Percentiles rank a stretch among this genome's conserved stretches.
These are phyloP conservation scores for Dipteronia dyeriana DNA, from an alignment of 345 rosid species.

Conservation along the genomic window DNA sequence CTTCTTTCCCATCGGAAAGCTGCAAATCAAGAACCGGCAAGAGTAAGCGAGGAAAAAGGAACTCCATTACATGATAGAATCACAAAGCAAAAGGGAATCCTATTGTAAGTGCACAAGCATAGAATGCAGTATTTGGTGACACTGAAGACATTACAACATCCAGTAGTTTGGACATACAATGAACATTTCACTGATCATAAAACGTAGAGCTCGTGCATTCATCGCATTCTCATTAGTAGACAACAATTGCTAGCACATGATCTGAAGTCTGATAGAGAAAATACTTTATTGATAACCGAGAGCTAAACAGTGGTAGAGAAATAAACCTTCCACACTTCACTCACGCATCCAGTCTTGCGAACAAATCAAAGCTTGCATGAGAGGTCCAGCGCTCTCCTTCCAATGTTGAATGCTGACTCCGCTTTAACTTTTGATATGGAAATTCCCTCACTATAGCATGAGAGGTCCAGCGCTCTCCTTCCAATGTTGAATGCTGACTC, in stretches of 20 bases:
- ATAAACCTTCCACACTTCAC: slow-evolving; percentile 33
- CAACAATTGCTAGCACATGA: slow-evolving; percentile 11
- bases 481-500: slow-evolving; percentile 41
- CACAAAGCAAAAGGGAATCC: background rate
- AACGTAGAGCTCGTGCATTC: background rate
- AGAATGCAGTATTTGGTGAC: background rate
- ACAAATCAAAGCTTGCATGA: slow-evolving; percentile 80
- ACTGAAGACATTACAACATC: background rate
- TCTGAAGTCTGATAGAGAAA: background rate
- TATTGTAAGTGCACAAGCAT: no score
- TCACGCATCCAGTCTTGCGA: slow-evolving; percentile 74
- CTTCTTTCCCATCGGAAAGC: slow-evolving; percentile 57
- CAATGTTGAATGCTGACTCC: slow-evolving; percentile 42
- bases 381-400: slow-evolving; percentile 9
- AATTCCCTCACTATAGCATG: slow-evolving; percentile 57
- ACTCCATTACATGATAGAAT: background rate
- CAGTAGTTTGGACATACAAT: background rate
- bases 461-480: slow-evolving; percentile 51
- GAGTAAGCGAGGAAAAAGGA: background rate
- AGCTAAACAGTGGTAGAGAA: background rate
- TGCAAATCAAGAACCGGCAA: slow-evolving; percentile 20
- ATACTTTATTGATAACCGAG: slow-evolving; percentile 9
- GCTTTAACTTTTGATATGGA: slow-evolving; percentile 38
- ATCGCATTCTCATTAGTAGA: background rate
- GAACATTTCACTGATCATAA: background rate